phyloP scores from a whole-genome alignment of 805 yeast genomes.

The Wilhelminamyces savonicus region DNA sequence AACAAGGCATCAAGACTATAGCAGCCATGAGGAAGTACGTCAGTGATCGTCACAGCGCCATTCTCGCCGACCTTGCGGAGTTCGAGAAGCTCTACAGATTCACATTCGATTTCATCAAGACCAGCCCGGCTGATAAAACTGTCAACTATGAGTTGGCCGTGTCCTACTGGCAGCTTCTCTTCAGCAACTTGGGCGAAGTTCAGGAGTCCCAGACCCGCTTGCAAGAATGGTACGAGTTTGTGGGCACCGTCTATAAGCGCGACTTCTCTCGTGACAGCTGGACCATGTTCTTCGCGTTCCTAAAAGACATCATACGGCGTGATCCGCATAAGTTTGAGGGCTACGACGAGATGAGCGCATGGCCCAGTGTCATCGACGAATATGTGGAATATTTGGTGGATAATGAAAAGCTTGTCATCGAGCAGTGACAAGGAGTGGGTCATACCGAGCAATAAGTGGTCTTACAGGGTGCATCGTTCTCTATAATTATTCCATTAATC shows the following conservation, averaged over 20 bases:
- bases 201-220: no score
- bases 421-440: background rate
- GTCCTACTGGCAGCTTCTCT: constrained; percentile 72
- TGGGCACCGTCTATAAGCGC: constrained; percentile 36
- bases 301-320: constrained; percentile 37
- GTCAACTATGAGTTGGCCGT: constrained; percentile 56
- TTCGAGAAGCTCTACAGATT: constrained; percentile 61
- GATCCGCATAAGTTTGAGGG: constrained; percentile 45
- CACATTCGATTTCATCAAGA: constrained; percentile 62
- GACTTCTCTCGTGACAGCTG: constrained; percentile 70
- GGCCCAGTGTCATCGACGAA: constrained; percentile 89
- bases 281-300: constrained; percentile 74
- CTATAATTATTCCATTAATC: background rate
- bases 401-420: constrained; percentile 10
- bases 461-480: background rate
- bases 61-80: constrained; percentile 26
- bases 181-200: constrained; percentile 22
- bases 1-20: constrained; percentile 21
- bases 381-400: constrained; percentile 56
- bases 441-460: background rate
- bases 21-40: constrained; percentile 2
- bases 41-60: constrained; percentile 1
- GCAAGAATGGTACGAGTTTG: constrained; percentile 54
- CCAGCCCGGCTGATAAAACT: constrained; percentile 46
- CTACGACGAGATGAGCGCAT: constrained; percentile 78